These are phyloP conservation scores for Puccinia hordei DNA, from an alignment of 1,284 basidiomycete genomes.

Conservation along the genomic window DNA sequence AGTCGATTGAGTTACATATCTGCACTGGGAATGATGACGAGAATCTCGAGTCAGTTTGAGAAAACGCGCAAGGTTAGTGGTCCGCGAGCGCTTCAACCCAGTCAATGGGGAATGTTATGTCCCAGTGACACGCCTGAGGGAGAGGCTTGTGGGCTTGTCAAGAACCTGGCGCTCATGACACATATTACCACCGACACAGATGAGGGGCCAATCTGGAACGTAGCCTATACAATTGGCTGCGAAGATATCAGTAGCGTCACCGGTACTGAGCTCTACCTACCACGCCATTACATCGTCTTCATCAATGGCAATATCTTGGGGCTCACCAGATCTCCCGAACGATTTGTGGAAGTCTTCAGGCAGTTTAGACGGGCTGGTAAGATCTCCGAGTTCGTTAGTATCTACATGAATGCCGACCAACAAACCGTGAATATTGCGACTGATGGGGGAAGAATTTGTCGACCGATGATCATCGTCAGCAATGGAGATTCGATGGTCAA, in stretches of 20 bases:
- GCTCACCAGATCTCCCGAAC: conserved; percentile 79
- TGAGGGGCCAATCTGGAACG: conserved; percentile 85
- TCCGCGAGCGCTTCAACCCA: conserved; percentile 92
- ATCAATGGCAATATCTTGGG: conserved; percentile 97
- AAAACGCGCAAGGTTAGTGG: conserved; percentile 99
- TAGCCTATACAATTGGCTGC: conserved; percentile 84
- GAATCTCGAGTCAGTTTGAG: conserved; percentile 97
- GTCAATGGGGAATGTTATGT: conserved; percentile 99
- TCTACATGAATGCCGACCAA: conserved; percentile 96
- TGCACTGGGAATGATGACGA: conserved; percentile 99
- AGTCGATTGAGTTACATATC: conserved; percentile 94
- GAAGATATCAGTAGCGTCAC: conserved; percentile 88
- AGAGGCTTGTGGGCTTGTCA: conserved; percentile 97
- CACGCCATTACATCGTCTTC: conserved; percentile 89
- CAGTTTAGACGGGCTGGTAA: conserved; percentile 86
- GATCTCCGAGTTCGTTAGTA: conserved; percentile 93
- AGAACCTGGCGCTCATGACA: conserved; percentile 98
- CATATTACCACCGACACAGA: conserved; percentile 99
- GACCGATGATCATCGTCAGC: conserved; percentile 97
- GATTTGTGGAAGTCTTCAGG: conserved; percentile 88
- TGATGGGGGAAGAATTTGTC: conserved; percentile 96
- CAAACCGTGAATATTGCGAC: conserved; percentile 92
- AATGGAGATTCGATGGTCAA: conserved; percentile 75
- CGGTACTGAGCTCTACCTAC: conserved; percentile 91
- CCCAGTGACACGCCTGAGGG: conserved; percentile 99